Evolutionary conservation across 2,329 filamentous ascomycete genomes (phyloP).

Genomic region (Cladorrhinum sp.): DNA sequence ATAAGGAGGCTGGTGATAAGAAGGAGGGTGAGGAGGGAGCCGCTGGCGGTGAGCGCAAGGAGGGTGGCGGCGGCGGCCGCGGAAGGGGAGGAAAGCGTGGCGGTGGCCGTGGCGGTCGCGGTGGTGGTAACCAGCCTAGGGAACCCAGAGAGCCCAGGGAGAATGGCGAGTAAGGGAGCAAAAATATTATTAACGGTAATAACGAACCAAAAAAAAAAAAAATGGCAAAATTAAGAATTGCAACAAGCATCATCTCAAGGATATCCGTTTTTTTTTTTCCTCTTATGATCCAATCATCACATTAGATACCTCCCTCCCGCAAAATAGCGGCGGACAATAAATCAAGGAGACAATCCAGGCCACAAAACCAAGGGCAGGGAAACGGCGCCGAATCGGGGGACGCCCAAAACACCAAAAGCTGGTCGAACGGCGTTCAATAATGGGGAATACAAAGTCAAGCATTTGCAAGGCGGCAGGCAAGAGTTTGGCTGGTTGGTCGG

Average conservation of each 20-base stretch:
- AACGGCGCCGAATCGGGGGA: neutral
- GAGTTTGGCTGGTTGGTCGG: too few relatives aligned
- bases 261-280: neutral
- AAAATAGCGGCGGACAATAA: neutral
- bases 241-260: neutral
- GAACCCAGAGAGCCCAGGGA: constrained; percentile 50
- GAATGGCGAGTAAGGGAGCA: constrained; percentile 33
- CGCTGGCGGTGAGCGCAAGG: constrained; percentile 41
- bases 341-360: neutral
- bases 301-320: neutral
- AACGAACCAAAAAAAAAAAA: neutral
- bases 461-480: neutral
- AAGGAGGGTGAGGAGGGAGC: constrained; percentile 49
- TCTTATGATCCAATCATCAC: neutral
- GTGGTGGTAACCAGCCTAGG: constrained; percentile 45
- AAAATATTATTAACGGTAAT: constrained; percentile 3
- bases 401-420: neutral
- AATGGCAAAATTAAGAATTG: neutral
- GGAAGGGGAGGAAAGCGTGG: constrained; percentile 45
- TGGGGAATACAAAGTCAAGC: neutral
- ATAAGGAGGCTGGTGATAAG: constrained; percentile 40
- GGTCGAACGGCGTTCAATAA: neutral
- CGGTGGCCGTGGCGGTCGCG: constrained; percentile 36
- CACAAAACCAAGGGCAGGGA: neutral
- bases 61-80: constrained; percentile 37